phyloP scores from a whole-genome alignment of 768 basidiomycete genomes.

The Cyathus striatus region DNA sequence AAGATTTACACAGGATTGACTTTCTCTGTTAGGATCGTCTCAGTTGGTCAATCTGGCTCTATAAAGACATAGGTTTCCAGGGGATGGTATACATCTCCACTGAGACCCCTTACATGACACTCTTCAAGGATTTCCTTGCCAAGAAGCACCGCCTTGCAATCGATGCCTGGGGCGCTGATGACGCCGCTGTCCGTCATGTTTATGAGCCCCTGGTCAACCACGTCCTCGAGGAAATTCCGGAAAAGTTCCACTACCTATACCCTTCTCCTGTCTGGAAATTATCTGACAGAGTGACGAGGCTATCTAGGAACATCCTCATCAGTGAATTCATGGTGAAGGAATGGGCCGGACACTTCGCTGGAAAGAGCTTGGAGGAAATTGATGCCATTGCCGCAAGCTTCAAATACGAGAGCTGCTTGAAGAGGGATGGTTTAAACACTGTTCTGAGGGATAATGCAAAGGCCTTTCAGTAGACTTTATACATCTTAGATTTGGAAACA shows the following conservation, averaged over 20 bases:
- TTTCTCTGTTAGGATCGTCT: no score
- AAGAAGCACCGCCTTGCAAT: conserved; percentile 76
- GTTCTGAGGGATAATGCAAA: conserved; percentile 41
- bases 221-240: conserved; percentile 50
- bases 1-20: no score
- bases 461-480: conserved; percentile 12
- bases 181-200: conserved; percentile 43
- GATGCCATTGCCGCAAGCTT: conserved; percentile 77
- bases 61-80: conserved; percentile 85
- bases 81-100: conserved; percentile 76
- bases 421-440: conserved; percentile 61
- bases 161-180: conserved; percentile 78
- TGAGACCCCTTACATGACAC: conserved; percentile 66
- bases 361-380: conserved; percentile 53
- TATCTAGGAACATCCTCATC: conserved; percentile 64
- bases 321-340: conserved; percentile 68
- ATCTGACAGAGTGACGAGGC: conserved; percentile 44
- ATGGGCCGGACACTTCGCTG: conserved; percentile 67
- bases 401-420: conserved; percentile 62
- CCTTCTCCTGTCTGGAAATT: conserved; percentile 64
- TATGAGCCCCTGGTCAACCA: conserved; percentile 67
- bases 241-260: conserved; percentile 49
- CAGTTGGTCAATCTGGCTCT: conserved; percentile 85
- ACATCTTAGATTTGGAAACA: no score
- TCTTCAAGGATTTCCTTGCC: conserved; percentile 62